Percentiles rank a stretch among this genome's conserved stretches.
Conservation (phyloP, 2,329 filamentous ascomycete genomes). For the Fusarium annulatum region DNA sequence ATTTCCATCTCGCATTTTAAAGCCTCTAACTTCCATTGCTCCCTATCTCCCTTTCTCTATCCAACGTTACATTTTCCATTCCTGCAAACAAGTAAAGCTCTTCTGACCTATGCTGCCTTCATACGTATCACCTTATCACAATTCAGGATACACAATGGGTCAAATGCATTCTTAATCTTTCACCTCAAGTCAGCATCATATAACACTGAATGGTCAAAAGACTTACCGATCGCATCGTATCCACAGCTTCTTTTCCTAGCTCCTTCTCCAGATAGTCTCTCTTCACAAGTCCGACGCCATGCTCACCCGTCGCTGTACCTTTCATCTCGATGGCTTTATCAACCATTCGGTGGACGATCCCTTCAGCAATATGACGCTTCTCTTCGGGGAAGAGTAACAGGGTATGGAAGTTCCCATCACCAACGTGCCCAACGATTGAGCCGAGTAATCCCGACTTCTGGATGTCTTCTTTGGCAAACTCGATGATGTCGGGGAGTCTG, state of each 20-base stretch:
- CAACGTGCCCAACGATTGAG: constrained; percentile 88
- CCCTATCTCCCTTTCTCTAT: too few relatives aligned
- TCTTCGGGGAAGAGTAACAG: not conserved
- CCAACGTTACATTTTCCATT: too few relatives aligned
- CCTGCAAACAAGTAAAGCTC: too few relatives aligned
- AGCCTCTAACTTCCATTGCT: too few relatives aligned
- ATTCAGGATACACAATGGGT: constrained; percentile 62
- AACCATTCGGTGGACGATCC: constrained; percentile 70
- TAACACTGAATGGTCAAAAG: too few relatives aligned
- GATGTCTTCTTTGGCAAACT: constrained; percentile 89
- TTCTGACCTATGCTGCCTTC: not conserved
- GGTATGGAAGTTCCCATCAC: constrained; percentile 91
- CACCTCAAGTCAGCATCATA: not conserved
- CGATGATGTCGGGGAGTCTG: constrained; percentile 77
- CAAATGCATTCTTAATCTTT: constrained; percentile 68
- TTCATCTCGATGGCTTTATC: constrained; percentile 74
- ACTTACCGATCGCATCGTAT: constrained; percentile 60
- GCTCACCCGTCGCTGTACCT: constrained; percentile 75
- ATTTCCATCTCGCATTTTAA: too few relatives aligned
- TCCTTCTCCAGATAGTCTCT: constrained; percentile 65
- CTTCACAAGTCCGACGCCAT: constrained; percentile 72
- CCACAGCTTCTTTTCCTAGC: constrained; percentile 63
- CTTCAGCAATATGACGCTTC: not conserved
- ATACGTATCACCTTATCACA: constrained; percentile 48
- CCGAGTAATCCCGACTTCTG: constrained; percentile 86